phyloP scores from a whole-genome alignment of 2,329 filamentous ascomycete species.

The Alternaria consortialis region DNA sequence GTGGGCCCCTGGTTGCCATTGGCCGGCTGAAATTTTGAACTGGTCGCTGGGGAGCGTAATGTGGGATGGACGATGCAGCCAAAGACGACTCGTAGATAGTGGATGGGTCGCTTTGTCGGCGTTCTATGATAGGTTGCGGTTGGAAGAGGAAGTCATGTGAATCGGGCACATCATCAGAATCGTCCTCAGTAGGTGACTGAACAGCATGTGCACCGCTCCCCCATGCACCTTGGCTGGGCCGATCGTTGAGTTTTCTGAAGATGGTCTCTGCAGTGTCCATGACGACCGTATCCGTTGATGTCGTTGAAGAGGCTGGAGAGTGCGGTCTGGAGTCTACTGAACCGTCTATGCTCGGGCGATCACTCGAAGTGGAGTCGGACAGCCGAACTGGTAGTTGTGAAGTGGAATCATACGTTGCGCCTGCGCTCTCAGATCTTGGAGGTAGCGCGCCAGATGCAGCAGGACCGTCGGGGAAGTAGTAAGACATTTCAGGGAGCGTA shows the following conservation, averaged over 20 bases:
- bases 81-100: conserved; percentile 20
- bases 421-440: background rate
- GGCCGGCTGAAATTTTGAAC: conserved; percentile 39
- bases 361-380: conserved; percentile 13
- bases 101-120: conserved; percentile 18
- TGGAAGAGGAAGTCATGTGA: conserved; percentile 43
- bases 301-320: conserved; percentile 35
- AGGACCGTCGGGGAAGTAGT: conserved; percentile 38
- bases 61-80: conserved; percentile 18
- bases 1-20: conserved; percentile 16
- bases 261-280: conserved; percentile 39
- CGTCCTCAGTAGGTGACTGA: conserved; percentile 18
- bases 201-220: conserved; percentile 21
- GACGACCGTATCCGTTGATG: conserved; percentile 32
- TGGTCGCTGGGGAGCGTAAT: conserved; percentile 27
- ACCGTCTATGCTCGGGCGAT: conserved; percentile 18
- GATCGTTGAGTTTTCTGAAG: conserved; percentile 39
- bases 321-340: conserved; percentile 19
- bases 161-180: conserved; percentile 31
- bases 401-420: conserved; percentile 2
- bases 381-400: conserved; percentile 13
- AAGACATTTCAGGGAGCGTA: conserved; percentile 38
- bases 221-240: conserved; percentile 29
- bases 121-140: conserved; percentile 12
- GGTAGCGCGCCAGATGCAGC: conserved; percentile 27